Percentiles rank a stretch among this genome's conserved stretches.
phyloP scores from a whole-genome alignment of 2,329 filamentous ascomycete species.

The Drechslerella stenobrocha region DNA sequence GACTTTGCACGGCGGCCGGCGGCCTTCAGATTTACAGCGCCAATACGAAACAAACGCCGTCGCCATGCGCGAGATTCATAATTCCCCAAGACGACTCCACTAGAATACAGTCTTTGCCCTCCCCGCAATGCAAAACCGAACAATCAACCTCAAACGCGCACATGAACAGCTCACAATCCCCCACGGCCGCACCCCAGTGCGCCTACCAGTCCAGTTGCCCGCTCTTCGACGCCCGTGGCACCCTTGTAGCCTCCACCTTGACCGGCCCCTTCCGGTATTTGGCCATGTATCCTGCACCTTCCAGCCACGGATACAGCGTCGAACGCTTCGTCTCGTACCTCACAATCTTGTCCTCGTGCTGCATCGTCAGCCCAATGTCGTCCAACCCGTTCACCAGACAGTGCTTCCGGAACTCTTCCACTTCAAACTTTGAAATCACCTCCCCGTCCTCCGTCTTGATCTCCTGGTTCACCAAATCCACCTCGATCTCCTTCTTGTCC shows the following conservation, averaged over 20 bases:
- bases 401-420: slow-evolving; percentile 92
- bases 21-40: no score
- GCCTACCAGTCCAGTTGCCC: slow-evolving; percentile 37
- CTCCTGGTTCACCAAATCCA: slow-evolving; percentile 82
- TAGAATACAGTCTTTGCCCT: no score
- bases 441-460: slow-evolving; percentile 76
- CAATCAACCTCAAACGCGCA: no score
- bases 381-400: slow-evolving; percentile 91
- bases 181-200: no score
- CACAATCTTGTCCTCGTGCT: slow-evolving; percentile 84
- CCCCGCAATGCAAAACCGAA: no score
- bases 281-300: slow-evolving; percentile 77
- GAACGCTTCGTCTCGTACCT: slow-evolving; percentile 79
- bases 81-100: no score
- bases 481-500: slow-evolving; percentile 79
- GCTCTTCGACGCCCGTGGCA: slow-evolving; percentile 43
- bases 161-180: no score
- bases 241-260: slow-evolving; percentile 63
- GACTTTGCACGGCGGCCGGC: no score
- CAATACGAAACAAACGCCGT: no score
- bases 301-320: slow-evolving; percentile 82
- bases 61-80: no score
- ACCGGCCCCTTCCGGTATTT: slow-evolving; percentile 62
- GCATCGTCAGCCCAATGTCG: slow-evolving; percentile 92
- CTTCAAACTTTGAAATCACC: slow-evolving; percentile 76